Conservation (phyloP, 2,329 filamentous ascomycete species). For the Exophiala oligosperma region DNA sequence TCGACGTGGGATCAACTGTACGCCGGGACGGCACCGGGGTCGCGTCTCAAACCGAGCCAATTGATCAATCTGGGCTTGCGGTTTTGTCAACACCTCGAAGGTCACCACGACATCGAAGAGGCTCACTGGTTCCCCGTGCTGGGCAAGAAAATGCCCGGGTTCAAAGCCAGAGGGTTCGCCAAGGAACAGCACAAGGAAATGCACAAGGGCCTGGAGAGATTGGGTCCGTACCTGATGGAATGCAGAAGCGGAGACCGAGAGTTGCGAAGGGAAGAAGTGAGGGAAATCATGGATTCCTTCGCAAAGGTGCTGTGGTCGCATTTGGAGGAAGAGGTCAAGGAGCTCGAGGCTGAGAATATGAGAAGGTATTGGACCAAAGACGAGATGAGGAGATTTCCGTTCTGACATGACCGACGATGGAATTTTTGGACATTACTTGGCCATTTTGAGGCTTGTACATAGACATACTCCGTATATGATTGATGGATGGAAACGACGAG, state of each 20-base stretch:
- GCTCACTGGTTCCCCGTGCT: slow-evolving; percentile 75
- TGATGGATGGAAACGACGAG: too few species aligned
- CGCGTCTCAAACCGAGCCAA: not conserved
- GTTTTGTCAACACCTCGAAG: slow-evolving; percentile 67
- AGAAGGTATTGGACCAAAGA: slow-evolving; percentile 73
- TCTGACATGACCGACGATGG: not conserved
- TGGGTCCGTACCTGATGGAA: slow-evolving; percentile 65
- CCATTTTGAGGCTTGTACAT: too few species aligned
- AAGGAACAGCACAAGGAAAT: slow-evolving; percentile 76
- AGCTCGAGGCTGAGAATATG: slow-evolving; percentile 84
- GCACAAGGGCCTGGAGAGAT: slow-evolving; percentile 69
- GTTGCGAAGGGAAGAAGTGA: slow-evolving; percentile 58
- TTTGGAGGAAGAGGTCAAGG: slow-evolving; percentile 78
- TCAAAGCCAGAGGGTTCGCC: slow-evolving; percentile 63
- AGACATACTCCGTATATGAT: too few species aligned
- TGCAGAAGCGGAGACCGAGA: slow-evolving; percentile 65
- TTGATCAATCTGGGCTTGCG: slow-evolving; percentile 53
- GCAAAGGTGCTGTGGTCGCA: slow-evolving; percentile 77
- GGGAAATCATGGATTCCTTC: slow-evolving; percentile 73
- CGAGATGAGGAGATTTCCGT: slow-evolving; percentile 56
- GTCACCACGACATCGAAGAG: slow-evolving; percentile 83
- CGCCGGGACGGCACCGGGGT: slow-evolving; percentile 62
- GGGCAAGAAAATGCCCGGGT: slow-evolving; percentile 75
- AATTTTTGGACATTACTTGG: too few species aligned
- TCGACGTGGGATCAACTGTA: slow-evolving; percentile 70